These are phyloP conservation scores for Aquilaria malaccensis DNA, from an alignment of 345 rosid genomes.

Conservation along the genomic window DNA sequence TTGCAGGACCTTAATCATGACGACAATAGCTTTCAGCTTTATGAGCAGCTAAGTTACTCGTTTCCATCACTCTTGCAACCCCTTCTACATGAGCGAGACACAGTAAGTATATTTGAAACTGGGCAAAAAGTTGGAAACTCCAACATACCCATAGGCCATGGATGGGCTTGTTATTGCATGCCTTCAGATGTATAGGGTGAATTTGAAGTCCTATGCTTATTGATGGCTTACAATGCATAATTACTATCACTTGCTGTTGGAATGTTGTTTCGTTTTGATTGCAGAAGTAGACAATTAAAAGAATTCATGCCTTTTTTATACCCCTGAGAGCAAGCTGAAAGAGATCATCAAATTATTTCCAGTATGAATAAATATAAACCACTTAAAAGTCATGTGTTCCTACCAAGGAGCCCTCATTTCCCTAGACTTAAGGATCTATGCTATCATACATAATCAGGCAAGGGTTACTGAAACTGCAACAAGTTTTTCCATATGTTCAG, in stretches of 20 bases:
- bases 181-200: not conserved
- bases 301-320: no score
- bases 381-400: no score
- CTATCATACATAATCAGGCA: no score
- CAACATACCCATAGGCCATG: not conserved
- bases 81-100: conserved; percentile 82
- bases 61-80: conserved; percentile 71
- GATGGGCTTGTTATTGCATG: not conserved
- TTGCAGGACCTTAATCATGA: conserved; percentile 41
- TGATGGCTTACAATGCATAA: not conserved
- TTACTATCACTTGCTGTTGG: no score
- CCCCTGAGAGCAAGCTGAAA: no score
- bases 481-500: not conserved
- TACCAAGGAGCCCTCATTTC: no score
- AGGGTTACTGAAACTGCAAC: no score
- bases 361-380: no score
- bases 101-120: conserved; percentile 27
- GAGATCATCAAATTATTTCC: no score
- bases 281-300: no score
- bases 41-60: conserved; percentile 58
- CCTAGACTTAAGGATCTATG: no score
- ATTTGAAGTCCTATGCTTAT: not conserved
- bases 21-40: conserved; percentile 46
- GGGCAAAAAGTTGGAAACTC: not conserved
- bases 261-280: no score